phyloP scores from a whole-genome alignment of 164 flowering plant species.

The Aristolochia californica region DNA sequence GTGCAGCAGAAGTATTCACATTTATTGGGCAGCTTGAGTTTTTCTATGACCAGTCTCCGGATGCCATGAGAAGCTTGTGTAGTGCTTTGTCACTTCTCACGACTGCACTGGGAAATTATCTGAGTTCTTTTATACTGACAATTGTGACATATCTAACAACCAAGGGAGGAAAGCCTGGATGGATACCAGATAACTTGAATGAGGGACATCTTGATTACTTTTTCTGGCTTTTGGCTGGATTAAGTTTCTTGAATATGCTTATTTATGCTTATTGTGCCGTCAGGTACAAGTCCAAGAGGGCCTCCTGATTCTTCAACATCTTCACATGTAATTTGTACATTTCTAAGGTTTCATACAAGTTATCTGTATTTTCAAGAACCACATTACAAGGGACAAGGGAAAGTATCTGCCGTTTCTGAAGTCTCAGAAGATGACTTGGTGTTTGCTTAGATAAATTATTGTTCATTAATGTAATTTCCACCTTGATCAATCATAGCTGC shows the following conservation, averaged over 20 bases:
- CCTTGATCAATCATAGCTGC: too few species aligned
- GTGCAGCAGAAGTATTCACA: conserved; percentile 57
- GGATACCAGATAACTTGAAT: conserved; percentile 67
- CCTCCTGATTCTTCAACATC: conserved; percentile 13
- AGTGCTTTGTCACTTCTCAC: conserved; percentile 53
- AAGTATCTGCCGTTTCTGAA: too few species aligned
- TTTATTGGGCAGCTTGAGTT: conserved; percentile 68
- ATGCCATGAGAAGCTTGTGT: conserved; percentile 70
- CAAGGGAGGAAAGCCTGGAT: conserved; percentile 39
- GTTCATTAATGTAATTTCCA: too few species aligned
- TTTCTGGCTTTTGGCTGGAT: conserved; percentile 66
- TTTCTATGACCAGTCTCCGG: conserved; percentile 76
- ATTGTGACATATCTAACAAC: conserved; percentile 46
- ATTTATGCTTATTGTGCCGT: conserved; percentile 39
- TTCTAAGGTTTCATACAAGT: too few species aligned
- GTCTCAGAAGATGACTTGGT: too few species aligned
- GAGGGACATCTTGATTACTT: conserved; percentile 64
- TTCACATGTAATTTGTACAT: too few species aligned
- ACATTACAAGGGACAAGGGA: too few species aligned
- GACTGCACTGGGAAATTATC: conserved; percentile 47
- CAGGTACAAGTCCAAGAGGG: conserved; percentile 40
- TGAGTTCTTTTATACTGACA: conserved; percentile 55
- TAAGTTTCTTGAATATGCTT: conserved; percentile 45
- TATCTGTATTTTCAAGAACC: too few species aligned
- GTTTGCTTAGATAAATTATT: too few species aligned